These are phyloP conservation scores for Metschnikowia bowlesiae DNA, from an alignment of 805 yeast genomes.

Conservation along the genomic window DNA sequence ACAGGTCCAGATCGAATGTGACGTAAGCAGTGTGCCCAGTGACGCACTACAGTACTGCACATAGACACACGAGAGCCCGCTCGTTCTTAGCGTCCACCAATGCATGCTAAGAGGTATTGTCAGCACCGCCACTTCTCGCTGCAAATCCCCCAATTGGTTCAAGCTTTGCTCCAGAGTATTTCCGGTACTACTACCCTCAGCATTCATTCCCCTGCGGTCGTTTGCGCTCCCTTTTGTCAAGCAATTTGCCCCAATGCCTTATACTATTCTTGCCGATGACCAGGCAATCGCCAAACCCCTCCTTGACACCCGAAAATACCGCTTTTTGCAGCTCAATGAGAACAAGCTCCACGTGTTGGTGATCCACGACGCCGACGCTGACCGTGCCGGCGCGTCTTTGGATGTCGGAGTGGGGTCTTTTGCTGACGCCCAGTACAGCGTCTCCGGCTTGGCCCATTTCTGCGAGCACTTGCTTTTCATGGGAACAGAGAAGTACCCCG, in stretches of 20 bases:
- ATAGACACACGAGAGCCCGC: neutral
- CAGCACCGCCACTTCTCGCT: neutral
- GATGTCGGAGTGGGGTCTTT: constrained; percentile 78
- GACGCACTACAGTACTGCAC: neutral
- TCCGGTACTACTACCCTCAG: neutral
- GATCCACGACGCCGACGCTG: constrained; percentile 65
- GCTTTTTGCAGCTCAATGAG: constrained; percentile 50
- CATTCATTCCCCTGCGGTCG: neutral
- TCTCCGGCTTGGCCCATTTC: constrained; percentile 79
- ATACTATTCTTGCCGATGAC: constrained; percentile 25
- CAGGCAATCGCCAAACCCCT: constrained; percentile 41
- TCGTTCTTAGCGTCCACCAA: neutral
- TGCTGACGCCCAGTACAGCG: constrained; percentile 52
- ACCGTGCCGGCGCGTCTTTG: constrained; percentile 72
- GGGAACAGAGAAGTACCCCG: constrained; percentile 76
- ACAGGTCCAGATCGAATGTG: no score
- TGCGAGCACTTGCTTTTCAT: constrained; percentile 62
- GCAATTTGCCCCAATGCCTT: constrained; percentile 1
- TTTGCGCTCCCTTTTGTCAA: neutral
- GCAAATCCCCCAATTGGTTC: neutral
- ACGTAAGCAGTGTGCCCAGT: no score
- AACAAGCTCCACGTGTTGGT: constrained; percentile 59
- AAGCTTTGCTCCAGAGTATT: neutral
- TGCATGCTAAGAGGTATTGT: constrained; percentile 2
- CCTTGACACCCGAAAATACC: constrained; percentile 72